Evolutionary conservation across 176 grass and related monocot species (phyloP).

Genomic region (Eragrostis nindensis): DNA sequence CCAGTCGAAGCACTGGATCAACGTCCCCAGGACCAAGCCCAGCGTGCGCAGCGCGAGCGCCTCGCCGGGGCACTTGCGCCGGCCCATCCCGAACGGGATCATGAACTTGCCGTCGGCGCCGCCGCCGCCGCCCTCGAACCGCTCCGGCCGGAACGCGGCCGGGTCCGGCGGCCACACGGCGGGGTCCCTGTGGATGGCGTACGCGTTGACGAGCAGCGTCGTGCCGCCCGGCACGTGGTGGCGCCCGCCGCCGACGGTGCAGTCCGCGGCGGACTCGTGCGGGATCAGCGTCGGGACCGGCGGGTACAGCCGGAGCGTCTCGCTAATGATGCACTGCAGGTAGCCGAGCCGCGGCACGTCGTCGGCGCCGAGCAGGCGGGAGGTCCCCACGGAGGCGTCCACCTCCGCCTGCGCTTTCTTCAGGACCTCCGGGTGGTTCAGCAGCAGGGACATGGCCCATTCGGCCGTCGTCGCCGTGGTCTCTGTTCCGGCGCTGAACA

Average conservation of each 20-base stretch:
- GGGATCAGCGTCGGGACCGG: constrained; percentile 39
- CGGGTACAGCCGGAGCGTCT: constrained; percentile 60
- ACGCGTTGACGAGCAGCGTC: constrained; percentile 56
- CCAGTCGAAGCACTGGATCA: constrained; percentile 76
- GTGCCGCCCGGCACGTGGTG: constrained; percentile 40
- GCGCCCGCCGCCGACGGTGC: constrained; percentile 32
- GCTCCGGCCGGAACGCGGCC: constrained; percentile 44
- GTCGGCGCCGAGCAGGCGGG: constrained; percentile 31
- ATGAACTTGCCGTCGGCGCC: neutral
- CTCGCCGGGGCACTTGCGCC: constrained; percentile 58
- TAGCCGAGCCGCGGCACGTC: constrained; percentile 47
- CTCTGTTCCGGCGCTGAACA: constrained; percentile 46
- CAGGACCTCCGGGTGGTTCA: constrained; percentile 59
- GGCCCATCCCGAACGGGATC: constrained; percentile 57
- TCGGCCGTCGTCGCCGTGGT: constrained; percentile 46
- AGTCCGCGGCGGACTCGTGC: constrained; percentile 45
- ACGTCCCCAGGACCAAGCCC: constrained; percentile 33
- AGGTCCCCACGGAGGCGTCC: constrained; percentile 33
- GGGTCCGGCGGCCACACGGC: constrained; percentile 38
- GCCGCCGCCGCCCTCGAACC: constrained; percentile 32
- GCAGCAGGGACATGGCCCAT: constrained; percentile 63
- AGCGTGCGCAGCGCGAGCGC: constrained; percentile 23
- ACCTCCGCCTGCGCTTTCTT: constrained; percentile 46
- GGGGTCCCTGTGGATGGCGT: constrained; percentile 59
- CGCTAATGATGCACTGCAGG: constrained; percentile 51